A percentile compares a stretch with the other conserved stretches of the same genome.
These are phyloP conservation scores for Wallemia mellicola DNA, from an alignment of 1,284 basidiomycete species.

Conservation along the genomic window DNA sequence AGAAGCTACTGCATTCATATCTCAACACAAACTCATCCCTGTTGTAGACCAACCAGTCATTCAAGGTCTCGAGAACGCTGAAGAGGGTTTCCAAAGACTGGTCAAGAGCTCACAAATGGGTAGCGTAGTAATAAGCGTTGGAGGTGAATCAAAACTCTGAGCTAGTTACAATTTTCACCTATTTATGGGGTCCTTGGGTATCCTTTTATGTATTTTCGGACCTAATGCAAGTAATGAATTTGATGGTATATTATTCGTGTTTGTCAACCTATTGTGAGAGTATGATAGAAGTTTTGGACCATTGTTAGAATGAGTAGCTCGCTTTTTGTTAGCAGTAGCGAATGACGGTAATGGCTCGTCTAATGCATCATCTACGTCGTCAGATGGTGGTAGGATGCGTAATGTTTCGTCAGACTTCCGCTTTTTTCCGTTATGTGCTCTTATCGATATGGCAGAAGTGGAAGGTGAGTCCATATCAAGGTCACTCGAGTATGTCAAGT, in stretches of 20 bases:
- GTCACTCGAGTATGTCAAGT: not conserved
- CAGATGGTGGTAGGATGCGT: not conserved
- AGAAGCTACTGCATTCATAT: conserved; percentile 38
- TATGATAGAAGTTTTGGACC: not conserved
- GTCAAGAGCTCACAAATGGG: conserved; percentile 35
- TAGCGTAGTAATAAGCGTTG: conserved; percentile 31
- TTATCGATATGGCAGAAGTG: not conserved
- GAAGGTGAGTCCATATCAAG: not conserved
- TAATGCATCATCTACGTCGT: not conserved
- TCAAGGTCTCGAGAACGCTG: conserved; percentile 32
- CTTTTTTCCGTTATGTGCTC: not conserved
- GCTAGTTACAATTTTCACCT: not conserved
- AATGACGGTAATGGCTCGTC: not conserved
- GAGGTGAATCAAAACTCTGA: not conserved
- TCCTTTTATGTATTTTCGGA: not conserved
- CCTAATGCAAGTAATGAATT: not conserved
- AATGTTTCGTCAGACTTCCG: not conserved
- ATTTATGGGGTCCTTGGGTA: not conserved
- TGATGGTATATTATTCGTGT: not conserved
- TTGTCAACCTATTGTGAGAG: not conserved
- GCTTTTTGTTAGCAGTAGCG: not conserved
- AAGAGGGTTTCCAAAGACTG: conserved; percentile 38
- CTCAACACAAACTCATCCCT: conserved; percentile 35
- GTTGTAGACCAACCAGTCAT: conserved; percentile 35
- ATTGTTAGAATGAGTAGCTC: not conserved